Evolutionary conservation across 345 rosid genomes (phyloP).

Genomic region (Populus ilicifolia): DNA sequence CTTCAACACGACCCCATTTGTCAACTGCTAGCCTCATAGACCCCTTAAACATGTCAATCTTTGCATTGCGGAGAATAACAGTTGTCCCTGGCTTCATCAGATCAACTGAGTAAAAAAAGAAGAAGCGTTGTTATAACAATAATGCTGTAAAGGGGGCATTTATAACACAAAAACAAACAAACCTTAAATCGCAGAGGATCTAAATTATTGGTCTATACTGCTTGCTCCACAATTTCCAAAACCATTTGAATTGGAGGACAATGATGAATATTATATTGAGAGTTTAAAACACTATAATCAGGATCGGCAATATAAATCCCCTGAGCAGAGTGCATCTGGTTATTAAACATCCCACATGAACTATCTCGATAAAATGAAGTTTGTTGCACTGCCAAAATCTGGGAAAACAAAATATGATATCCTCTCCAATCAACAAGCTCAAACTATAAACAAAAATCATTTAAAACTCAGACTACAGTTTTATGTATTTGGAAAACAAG

Average conservation of each 20-base stretch:
- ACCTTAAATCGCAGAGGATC: neutral
- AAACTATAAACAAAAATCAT: neutral
- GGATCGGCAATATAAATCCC: neutral
- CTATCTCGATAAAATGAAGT: no score
- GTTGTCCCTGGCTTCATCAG: constrained; percentile 68
- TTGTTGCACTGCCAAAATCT: no score
- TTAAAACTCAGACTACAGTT: neutral
- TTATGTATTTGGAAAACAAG: neutral
- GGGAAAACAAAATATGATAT: no score
- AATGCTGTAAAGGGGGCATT: neutral
- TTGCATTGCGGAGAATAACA: constrained; percentile 51
- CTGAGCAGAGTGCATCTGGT: neutral
- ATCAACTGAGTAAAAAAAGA: constrained; percentile 48
- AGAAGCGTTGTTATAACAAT: neutral
- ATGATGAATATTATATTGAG: neutral
- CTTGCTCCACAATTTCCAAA: neutral
- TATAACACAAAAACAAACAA: neutral
- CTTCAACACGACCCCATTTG: constrained; percentile 35
- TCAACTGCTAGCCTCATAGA: constrained; percentile 38
- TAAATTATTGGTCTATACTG: neutral
- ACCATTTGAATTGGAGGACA: neutral
- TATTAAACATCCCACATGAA: neutral
- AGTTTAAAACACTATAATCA: neutral
- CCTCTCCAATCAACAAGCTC: neutral
- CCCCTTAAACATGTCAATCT: constrained; percentile 32